Evolutionary conservation across 2,329 filamentous ascomycete species (phyloP), one percentile per base, ranked within the genome.

Genomic region (Colletotrichum musicola): DNA sequence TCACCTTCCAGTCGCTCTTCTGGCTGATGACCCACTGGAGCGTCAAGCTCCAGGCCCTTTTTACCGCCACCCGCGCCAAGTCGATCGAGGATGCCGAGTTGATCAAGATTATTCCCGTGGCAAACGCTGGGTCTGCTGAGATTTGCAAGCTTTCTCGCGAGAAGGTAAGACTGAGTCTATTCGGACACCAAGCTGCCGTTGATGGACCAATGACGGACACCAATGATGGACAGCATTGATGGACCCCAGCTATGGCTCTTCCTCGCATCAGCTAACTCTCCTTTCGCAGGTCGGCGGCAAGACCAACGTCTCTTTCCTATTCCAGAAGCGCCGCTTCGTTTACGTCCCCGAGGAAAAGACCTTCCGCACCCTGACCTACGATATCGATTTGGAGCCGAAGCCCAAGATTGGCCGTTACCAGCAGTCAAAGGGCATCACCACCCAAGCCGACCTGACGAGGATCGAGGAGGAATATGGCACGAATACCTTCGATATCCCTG

Each of bases 21-120:
- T 99, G 96, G 95, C 87, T 99, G 71, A 95, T 93, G 83, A 99
- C 96, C 54, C 94, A 98, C 83, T 99, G 96, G 96, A 98, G 93
- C 77, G 94, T 99, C 78, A 91, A 95, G 77, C 84, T 98, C 71
- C 89, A 90, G 76, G 92, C 92, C 22, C 81, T 90, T 69, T 97
- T 98, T 80, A 98, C 93, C 13, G 89, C 95, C 1, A 91, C 86
- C 63, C 88, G 86, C 73, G 93, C 91, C 63, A 87, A 86, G 69
- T 88, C 86, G 56, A 84, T 98, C 42, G 85, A 91, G 61, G 89
- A 92, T 74, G 95, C 96, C 16, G 82, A 90, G 75, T 85, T 97
- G 74, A 97, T 99, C 86, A 98, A 98, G 84, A 91, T 99, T 73
- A 89, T 97, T 47, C 96, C 96, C 42, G 83, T 93, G 60, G 92